These are phyloP conservation scores for Fraxinus velutina DNA, from an alignment of 305 asterid genomes.

Conservation along the genomic window DNA sequence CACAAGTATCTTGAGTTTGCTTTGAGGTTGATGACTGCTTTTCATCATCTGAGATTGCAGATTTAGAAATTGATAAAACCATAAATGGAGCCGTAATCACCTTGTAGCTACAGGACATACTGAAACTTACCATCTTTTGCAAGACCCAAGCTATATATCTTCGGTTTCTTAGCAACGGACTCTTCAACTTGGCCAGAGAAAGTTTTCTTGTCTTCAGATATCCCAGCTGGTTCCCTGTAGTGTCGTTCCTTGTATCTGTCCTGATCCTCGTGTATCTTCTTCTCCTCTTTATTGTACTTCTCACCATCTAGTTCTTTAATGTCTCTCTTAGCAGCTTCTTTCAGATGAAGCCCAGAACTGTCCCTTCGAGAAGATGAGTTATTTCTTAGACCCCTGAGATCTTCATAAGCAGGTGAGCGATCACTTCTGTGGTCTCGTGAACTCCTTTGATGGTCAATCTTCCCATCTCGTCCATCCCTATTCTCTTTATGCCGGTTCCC, in stretches of 20 bases:
- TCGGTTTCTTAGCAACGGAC: slow-evolving; percentile 55
- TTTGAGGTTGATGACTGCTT: slow-evolving; percentile 2
- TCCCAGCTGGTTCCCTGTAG: slow-evolving; percentile 30
- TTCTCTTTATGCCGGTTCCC: slow-evolving; percentile 35
- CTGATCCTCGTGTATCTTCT: slow-evolving; percentile 37
- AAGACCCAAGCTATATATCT: slow-evolving; percentile 37
- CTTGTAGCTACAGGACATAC: slow-evolving; percentile 1
- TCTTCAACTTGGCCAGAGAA: slow-evolving; percentile 38
- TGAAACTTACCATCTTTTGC: slow-evolving; percentile 44
- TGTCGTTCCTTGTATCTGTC: slow-evolving; percentile 38
- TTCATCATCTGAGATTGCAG: slow-evolving; percentile 21
- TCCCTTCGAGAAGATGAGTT: not conserved
- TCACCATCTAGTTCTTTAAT: slow-evolving; percentile 38
- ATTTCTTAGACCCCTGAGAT: not conserved
- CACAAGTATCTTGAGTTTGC: slow-evolving; percentile 22
- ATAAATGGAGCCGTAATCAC: not conserved
- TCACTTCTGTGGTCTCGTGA: slow-evolving; percentile 37
- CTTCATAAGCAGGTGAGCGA: slow-evolving; percentile 8
- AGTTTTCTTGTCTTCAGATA: slow-evolving; percentile 33
- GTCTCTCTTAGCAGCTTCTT: slow-evolving; percentile 46
- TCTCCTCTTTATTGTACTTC: slow-evolving; percentile 41
- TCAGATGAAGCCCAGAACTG: slow-evolving; percentile 24
- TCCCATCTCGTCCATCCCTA: slow-evolving; percentile 50
- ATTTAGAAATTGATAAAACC: not conserved
- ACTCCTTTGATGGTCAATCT: slow-evolving; percentile 38